These are phyloP conservation scores for Scedosporium boydii DNA, from an alignment of 2,329 filamentous ascomycete species.

Conservation along the genomic window DNA sequence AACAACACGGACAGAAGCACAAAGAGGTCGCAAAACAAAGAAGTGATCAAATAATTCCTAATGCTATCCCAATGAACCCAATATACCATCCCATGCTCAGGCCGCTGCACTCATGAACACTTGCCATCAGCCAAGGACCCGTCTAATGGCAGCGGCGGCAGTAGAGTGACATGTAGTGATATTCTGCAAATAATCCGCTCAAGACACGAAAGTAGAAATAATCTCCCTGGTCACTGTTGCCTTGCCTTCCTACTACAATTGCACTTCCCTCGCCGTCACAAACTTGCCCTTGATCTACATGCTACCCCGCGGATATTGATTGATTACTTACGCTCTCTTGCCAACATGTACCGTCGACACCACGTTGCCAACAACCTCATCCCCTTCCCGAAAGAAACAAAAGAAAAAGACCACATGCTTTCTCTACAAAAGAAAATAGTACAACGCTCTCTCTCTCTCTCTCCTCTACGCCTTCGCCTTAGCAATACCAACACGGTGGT, in stretches of 20 bases:
- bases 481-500: constrained; percentile 80
- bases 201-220: not conserved
- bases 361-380: no score
- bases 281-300: not conserved
- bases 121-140: no score
- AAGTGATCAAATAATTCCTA: no score
- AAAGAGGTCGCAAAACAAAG: no score
- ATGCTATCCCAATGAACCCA: no score
- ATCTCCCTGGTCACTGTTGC: not conserved
- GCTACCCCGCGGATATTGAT: no score
- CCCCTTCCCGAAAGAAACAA: not conserved
- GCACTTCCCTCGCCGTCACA: not conserved
- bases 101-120: no score
- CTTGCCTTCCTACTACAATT: not conserved
- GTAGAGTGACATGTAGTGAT: not conserved
- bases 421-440: not conserved
- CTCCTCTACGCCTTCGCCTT: constrained; percentile 50
- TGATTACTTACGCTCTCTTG: no score
- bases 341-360: no score
- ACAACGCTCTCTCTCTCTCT: not conserved
- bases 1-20: no score
- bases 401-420: not conserved
- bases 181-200: not conserved
- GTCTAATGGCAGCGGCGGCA: no score
- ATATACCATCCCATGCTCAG: no score